Base-by-base conservation (phyloP, 208 protist species). In the Leishmania braziliensis region DNA sequence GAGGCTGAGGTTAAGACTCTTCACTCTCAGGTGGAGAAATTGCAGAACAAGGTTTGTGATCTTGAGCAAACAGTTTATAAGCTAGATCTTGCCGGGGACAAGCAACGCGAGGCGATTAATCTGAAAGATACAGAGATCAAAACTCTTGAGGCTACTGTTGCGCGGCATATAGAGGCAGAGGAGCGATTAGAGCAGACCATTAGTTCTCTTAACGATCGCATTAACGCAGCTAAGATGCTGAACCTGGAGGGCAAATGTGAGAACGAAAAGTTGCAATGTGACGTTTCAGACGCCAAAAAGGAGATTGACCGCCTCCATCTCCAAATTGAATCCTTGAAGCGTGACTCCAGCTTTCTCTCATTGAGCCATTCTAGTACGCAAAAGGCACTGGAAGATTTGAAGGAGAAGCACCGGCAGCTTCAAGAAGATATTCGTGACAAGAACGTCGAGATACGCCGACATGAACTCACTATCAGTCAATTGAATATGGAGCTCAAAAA, bases 101-200 rank as follows among this genome's bases (percentile, higher is more conserved):
- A 95, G 39, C 90, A 89, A 81, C 86, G 90, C 48, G 92, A 95
- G 69, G 89, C 86, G 39, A 88, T 93, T 12, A 77, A 81, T 75
- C 79, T 89, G 23, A 97, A 97, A 77, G 93, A 97, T 20, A 90
- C 88, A 2, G 93, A 95, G 83, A 90, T 95, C 48, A 86, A 92
- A 29, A 81, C 88, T 3, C 80, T 95, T 1, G 88, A 93, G 65
- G 79, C 88, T 3, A 86, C 89, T 68, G 75, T 93, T 29, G 84
- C 77, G 48, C 88, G 91, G 54, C 85, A 91, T 51, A 53, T 72
- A 3, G 74, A 84, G 20, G 90, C 86, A 0, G 90, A 92, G 81
- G 93, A 95, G 79, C 84, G 89, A 58, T 76, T 97, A 70, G 88
- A 95, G 76, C 86, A 85, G 69, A 92, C 87, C 5, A 91, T 95